Evolutionary conservation across 768 basidiomycete species (phyloP).

Genomic region (Tremella fuciformis): DNA sequence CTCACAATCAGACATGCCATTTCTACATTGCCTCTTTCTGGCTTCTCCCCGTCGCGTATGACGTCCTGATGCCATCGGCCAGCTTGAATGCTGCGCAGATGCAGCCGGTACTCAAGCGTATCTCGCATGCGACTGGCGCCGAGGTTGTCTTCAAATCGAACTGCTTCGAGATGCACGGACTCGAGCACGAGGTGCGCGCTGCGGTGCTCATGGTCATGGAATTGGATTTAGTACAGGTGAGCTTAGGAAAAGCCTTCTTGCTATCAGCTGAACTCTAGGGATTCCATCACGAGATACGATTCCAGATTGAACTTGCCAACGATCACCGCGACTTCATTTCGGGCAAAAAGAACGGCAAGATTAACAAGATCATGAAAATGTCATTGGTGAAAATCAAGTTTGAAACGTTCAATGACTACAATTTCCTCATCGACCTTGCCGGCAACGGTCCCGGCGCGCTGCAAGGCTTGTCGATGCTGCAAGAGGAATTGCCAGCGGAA

Average conservation of each 20-base stretch:
- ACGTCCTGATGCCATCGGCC: conserved; percentile 78
- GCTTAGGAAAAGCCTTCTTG: conserved; percentile 17
- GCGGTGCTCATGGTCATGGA: conserved; percentile 84
- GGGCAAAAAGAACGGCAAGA: conserved; percentile 99
- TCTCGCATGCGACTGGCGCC: conserved; percentile 80
- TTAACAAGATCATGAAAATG: conserved; percentile 99
- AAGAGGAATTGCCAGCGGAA: conserved; percentile 97
- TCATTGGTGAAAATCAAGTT: conserved; percentile 98
- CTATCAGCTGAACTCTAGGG: conserved; percentile 55
- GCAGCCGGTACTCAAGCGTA: conserved; percentile 76
- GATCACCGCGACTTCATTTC: conserved; percentile 98
- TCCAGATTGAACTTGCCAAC: conserved; percentile 95
- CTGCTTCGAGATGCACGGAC: conserved; percentile 94
- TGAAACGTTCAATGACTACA: conserved; percentile 87
- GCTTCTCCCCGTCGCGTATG: conserved; percentile 90
- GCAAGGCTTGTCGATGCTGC: conserved; percentile 80
- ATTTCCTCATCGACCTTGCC: conserved; percentile 88
- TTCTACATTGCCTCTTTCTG: conserved; percentile 97
- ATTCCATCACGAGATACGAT: conserved; percentile 95
- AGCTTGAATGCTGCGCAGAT: conserved; percentile 79
- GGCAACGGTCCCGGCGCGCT: conserved; percentile 80
- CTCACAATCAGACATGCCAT: conserved; percentile 70
- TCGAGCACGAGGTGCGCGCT: conserved; percentile 82
- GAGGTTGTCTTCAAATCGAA: conserved; percentile 96
- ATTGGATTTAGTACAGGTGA: conserved; percentile 83